Base-by-base conservation (phyloP, 2,329 filamentous ascomycete genomes). In the Waltergamsia citrina region DNA sequence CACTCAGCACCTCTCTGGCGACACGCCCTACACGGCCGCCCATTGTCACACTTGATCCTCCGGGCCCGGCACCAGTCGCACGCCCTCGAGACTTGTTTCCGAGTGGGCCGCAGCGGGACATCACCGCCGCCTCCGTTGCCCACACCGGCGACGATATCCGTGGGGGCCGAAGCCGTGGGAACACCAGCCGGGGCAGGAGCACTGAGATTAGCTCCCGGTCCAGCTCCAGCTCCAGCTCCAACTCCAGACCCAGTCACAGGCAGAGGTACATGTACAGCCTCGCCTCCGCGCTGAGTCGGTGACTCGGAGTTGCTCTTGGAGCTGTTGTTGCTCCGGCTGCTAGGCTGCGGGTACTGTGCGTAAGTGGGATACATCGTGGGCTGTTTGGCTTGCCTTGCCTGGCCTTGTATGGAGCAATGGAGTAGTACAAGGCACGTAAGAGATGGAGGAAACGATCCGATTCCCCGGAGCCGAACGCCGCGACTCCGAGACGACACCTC, bases 51-150 rank as follows among this genome's bases (percentile, higher is more conserved):
- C 19, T 51, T 52, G 28, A 52, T 45, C 18, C 50, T 41, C 5
- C 43, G 43, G 14, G 50, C 41, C 9, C 48, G 50, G 41, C 50
- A 52, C 49, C 49, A 51, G 36, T 51, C 50, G 32, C 50, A 52
- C 7, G 50, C 50, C 4, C 50, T 39, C 3, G 50, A 48, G 34
- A 52, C 50, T 12, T 51, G 50, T 22, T 43, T 46, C 28, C 50
- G 41, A 34, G 51, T 52, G n/a, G 45, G 38, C 16, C 33, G 17
- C 16, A 38, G 9, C 18, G 34, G 25, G n/a, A 21, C 17, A 11
- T 29, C 25, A 7, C 21, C 10, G 5, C 27, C 34, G 20, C 28
- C 20, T 9, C 12, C n/a, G 12, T 16, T 12, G 28, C 16, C 24
- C 16, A 27, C 14, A 11, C 24, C 16, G 15, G 14, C 32, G n/a